Percentiles rank a stretch among this genome's conserved stretches.
Evolutionary conservation across 2,329 filamentous ascomycete species (phyloP).

Genomic region (Cercospora brassicicola): DNA sequence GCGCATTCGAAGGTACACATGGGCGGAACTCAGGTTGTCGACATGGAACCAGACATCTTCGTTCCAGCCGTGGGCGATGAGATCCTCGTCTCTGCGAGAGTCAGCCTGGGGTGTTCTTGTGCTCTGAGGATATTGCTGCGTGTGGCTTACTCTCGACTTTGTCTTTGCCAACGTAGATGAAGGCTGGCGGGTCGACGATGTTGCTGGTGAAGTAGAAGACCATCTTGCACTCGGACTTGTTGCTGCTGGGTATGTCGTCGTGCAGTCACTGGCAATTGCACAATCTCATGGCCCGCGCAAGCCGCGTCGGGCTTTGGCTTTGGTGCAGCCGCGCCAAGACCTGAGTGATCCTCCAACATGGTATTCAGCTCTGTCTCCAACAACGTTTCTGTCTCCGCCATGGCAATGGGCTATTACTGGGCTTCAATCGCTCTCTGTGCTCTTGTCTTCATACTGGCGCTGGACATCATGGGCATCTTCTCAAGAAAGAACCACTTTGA

Average conservation of each 20-base stretch:
- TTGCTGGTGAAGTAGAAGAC: constrained; percentile 95
- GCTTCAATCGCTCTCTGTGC: constrained; percentile 40
- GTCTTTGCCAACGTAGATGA: constrained; percentile 96
- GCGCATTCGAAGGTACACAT: constrained; percentile 83
- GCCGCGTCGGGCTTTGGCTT: not conserved
- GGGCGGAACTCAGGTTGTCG: constrained; percentile 93
- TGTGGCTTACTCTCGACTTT: constrained; percentile 85
- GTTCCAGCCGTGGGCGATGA: constrained; percentile 92
- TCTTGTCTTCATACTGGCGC: constrained; percentile 41
- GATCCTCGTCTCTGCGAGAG: constrained; percentile 74
- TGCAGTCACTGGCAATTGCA: not conserved
- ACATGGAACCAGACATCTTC: constrained; percentile 99
- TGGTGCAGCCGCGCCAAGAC: not conserved
- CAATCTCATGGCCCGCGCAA: not conserved
- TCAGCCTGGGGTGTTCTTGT: constrained; percentile 25
- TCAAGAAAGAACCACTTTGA: constrained; percentile 71
- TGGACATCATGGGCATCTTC: constrained; percentile 67
- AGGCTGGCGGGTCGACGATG: constrained; percentile 75
- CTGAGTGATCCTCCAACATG: not conserved
- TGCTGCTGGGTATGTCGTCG: not conserved
- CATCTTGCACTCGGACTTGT: constrained; percentile 55
- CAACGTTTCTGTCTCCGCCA: constrained; percentile 18
- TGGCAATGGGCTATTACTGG: constrained; percentile 43
- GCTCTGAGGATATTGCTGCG: constrained; percentile 8
- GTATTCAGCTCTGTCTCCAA: not conserved